These are phyloP conservation scores for Bryoglossum gracile DNA, from an alignment of 495 filamentous ascomycete genomes.

Conservation along the genomic window DNA sequence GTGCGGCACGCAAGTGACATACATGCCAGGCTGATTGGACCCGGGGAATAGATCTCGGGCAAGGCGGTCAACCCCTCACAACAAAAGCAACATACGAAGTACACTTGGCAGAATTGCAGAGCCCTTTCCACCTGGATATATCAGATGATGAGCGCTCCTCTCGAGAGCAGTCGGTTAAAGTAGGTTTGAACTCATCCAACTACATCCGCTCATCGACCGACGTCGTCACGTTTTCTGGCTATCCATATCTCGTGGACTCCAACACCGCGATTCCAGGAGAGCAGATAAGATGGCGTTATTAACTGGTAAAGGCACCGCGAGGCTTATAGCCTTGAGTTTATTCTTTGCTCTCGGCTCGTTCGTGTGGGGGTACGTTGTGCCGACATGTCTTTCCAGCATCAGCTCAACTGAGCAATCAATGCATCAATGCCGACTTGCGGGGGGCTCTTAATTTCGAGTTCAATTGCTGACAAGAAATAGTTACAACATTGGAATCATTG, in stretches of 20 bases:
- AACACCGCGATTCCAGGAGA: neutral
- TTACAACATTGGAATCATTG: conserved; percentile 52
- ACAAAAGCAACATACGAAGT: no score
- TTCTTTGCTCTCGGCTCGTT: conserved; percentile 51
- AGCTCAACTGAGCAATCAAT: no score
- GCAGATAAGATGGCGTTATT: neutral
- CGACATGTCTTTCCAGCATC: neutral
- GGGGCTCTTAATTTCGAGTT: no score
- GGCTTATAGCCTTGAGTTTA: conserved; percentile 30
- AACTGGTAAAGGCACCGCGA: neutral
- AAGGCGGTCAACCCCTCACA: no score
- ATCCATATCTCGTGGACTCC: neutral
- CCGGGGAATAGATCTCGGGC: no score
- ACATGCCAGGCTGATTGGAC: no score
- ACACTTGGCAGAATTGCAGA: no score
- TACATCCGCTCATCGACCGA: no score
- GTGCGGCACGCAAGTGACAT: no score
- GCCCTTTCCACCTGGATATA: no score
- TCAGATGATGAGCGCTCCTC: neutral
- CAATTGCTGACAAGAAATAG: conserved; percentile 26
- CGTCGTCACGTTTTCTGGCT: no score
- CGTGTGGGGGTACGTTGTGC: conserved; percentile 47
- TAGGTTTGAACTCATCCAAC: neutral
- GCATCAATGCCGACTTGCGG: no score
- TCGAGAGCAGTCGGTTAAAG: neutral